Evolutionary conservation across 345 rosid species (phyloP).

Genomic region (Corymbia maculata): DNA sequence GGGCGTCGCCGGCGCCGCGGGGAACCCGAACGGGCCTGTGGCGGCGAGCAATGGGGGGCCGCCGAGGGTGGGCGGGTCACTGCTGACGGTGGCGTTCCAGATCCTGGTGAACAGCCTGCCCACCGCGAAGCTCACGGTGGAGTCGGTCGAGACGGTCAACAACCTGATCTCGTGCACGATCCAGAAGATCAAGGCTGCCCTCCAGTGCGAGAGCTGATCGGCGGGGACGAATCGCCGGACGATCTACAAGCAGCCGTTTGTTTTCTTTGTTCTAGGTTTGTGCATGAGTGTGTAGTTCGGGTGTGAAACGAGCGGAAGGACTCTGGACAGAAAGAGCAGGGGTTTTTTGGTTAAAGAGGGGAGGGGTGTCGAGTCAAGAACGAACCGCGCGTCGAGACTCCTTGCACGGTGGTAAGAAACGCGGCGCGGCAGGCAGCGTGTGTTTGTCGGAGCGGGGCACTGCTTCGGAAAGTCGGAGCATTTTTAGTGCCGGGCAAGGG

Average conservation of each 20-base stretch:
- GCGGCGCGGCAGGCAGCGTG: background rate
- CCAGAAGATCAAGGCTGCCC: conserved; percentile 85
- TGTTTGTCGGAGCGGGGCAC: background rate
- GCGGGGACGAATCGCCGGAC: background rate
- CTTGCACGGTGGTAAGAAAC: conserved; percentile 34
- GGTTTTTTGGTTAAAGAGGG: background rate
- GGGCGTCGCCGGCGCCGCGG: background rate
- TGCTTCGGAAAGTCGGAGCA: background rate
- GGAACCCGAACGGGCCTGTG: conserved; percentile 5
- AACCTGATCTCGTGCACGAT: conserved; percentile 87
- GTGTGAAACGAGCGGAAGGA: background rate
- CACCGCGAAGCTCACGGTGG: conserved; percentile 88
- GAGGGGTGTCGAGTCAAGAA: conserved; percentile 99
- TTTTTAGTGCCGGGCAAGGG: conserved; percentile 44
- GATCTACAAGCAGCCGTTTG: background rate
- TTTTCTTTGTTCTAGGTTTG: background rate
- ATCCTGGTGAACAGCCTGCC: conserved; percentile 91
- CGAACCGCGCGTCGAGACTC: conserved; percentile 91
- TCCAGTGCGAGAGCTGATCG: conserved; percentile 55
- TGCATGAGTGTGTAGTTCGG: background rate
- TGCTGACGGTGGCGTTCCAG: conserved; percentile 92
- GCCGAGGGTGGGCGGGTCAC: conserved; percentile 68
- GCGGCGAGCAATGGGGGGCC: conserved; percentile 2
- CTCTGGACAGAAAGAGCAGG: background rate
- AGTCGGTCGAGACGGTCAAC: conserved; percentile 95